Conservation (phyloP, 2,329 filamentous ascomycete genomes). For the Alternaria viburni region DNA sequence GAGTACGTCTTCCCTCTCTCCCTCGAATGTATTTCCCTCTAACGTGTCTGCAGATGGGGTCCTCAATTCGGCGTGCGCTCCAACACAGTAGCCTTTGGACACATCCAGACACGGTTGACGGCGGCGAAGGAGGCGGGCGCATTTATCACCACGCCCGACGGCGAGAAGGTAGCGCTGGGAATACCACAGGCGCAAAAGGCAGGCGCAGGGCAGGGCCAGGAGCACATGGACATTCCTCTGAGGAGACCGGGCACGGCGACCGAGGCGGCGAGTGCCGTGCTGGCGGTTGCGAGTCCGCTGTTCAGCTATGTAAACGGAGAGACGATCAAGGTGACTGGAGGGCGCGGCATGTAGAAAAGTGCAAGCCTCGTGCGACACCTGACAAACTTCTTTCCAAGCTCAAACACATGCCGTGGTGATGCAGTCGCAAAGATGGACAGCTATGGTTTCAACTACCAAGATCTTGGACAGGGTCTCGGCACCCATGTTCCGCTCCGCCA, state of each 20-base stretch:
- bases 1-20: constrained; percentile 52
- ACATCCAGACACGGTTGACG: constrained; percentile 80
- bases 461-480: constrained; percentile 17
- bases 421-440: background rate
- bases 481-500: constrained; percentile 23
- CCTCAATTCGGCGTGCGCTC: constrained; percentile 80
- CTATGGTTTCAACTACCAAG: constrained; percentile 25
- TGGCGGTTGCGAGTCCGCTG: constrained; percentile 80
- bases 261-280: constrained; percentile 78
- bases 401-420: constrained; percentile 15
- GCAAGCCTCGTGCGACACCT: background rate
- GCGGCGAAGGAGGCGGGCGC: constrained; percentile 84
- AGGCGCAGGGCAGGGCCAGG: constrained; percentile 36
- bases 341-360: constrained; percentile 63
- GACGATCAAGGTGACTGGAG: constrained; percentile 85
- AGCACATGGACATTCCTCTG: constrained; percentile 75
- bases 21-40: background rate
- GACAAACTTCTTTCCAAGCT: background rate
- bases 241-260: constrained; percentile 76
- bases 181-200: constrained; percentile 53
- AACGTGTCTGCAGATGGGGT: constrained; percentile 65
- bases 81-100: constrained; percentile 85
- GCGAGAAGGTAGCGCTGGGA: constrained; percentile 57
- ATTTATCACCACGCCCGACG: constrained; percentile 77
- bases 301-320: constrained; percentile 87